Evolutionary conservation across 257 asterid species (phyloP).

Genomic region (Plantago elongata): DNA sequence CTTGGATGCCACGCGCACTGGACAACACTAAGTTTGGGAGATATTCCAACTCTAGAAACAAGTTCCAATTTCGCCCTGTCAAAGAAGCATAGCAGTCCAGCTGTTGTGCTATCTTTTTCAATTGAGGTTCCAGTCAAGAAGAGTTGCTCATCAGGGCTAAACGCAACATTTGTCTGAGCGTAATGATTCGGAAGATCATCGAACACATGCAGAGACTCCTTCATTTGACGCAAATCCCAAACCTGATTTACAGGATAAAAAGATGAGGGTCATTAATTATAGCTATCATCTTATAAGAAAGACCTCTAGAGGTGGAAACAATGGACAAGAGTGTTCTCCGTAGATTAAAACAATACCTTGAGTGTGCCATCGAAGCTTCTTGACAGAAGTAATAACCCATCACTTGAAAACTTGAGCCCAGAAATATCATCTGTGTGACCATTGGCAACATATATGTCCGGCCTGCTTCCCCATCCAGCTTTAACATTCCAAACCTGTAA

Average conservation of each 20-base stretch:
- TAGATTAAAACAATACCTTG: constrained; percentile 45
- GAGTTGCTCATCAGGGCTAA: constrained; percentile 87
- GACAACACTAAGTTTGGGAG: constrained; percentile 80
- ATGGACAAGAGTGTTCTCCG: constrained; percentile 1
- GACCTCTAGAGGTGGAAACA: background rate
- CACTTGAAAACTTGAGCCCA: constrained; percentile 77
- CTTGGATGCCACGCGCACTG: constrained; percentile 96
- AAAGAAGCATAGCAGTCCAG: constrained; percentile 77
- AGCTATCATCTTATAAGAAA: constrained; percentile 6
- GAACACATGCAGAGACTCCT: constrained; percentile 61
- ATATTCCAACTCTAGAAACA: constrained; percentile 78
- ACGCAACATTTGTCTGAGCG: constrained; percentile 78
- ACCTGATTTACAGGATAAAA: constrained; percentile 40
- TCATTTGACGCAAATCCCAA: constrained; percentile 87
- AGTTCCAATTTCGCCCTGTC: constrained; percentile 80
- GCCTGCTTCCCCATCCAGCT: constrained; percentile 98
- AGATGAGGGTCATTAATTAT: background rate
- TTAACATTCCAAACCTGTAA: constrained; percentile 85
- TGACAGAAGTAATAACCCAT: constrained; percentile 67
- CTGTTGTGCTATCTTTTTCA: constrained; percentile 64
- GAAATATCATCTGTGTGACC: constrained; percentile 89
- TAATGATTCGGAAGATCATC: constrained; percentile 81
- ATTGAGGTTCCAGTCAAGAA: constrained; percentile 86
- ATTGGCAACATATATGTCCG: constrained; percentile 48
- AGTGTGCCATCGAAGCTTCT: constrained; percentile 91